Conservation (phyloP, 495 filamentous ascomycete species). For the Aspergillus carlsbadensis region DNA sequence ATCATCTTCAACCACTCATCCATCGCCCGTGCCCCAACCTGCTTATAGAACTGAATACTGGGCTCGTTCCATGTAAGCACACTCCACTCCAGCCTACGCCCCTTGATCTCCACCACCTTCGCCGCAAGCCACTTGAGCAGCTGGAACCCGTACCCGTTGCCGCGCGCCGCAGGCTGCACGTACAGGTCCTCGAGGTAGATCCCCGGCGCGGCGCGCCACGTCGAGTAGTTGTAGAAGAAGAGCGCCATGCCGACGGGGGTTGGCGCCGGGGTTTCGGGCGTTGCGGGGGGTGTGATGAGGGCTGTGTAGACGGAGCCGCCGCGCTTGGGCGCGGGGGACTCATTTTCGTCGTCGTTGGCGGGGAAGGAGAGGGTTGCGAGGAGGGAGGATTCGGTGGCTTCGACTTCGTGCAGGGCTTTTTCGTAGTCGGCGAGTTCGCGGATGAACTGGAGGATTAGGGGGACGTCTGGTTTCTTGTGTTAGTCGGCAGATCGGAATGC, state of each 20-base stretch:
- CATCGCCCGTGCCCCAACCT: slow-evolving; percentile 77
- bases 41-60: slow-evolving; percentile 79
- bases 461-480: slow-evolving; percentile 61
- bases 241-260: slow-evolving; percentile 59
- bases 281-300: slow-evolving; percentile 36
- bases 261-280: slow-evolving; percentile 26
- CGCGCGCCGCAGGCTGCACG: slow-evolving; percentile 67
- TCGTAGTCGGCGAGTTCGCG: slow-evolving; percentile 88
- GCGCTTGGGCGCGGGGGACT: slow-evolving; percentile 36
- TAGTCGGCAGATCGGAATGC: slow-evolving; percentile 11
- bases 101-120: slow-evolving; percentile 62
- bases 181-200: slow-evolving; percentile 96
- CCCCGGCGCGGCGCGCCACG: slow-evolving; percentile 82
- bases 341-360: no score
- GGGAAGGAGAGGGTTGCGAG: slow-evolving; percentile 76
- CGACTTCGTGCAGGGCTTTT: slow-evolving; percentile 63
- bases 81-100: slow-evolving; percentile 85
- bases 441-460: slow-evolving; percentile 78
- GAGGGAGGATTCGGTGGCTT: slow-evolving; percentile 75
- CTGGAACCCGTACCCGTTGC: slow-evolving; percentile 74
- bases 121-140: slow-evolving; percentile 78
- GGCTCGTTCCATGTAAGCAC: slow-evolving; percentile 90
- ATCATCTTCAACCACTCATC: slow-evolving; percentile 91
- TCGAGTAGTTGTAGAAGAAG: slow-evolving; percentile 75
- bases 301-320: slow-evolving; percentile 46